Base-by-base conservation (phyloP, 1,284 basidiomycete genomes). In the Cystobasidium sp. region DNA sequence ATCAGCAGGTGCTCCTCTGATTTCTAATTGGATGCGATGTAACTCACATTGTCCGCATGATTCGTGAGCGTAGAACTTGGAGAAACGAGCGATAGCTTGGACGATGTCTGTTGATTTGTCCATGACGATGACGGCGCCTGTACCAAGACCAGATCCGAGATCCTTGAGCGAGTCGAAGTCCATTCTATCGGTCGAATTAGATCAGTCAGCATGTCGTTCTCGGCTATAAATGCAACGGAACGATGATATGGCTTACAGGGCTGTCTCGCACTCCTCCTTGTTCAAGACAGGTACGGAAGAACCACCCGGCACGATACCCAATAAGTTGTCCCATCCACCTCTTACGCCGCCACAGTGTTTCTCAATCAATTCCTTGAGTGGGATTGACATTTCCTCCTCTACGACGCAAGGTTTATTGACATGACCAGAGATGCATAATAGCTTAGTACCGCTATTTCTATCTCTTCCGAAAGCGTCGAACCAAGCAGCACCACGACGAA, bases 301-400 rank as follows among this genome's bases (percentile, higher is more conserved):
- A 61, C 96, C 96, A 77, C 96, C 95, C 6, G 96, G 95, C 67
- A 98, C 89, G 80, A 98, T 94, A 55, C 95, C 96, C 6, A 94
- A 86, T 47, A 98, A 83, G 84, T 99, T 97, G 81, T 97, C 89
- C 96, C 96, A 98, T 20, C 96, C 96, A 73, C 95, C 96, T 59
- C 87, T 85, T 49, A 99, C 89, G 80, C 95, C 96, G 52, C 95
- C 96, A 81, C 94, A 97, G 84, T 99, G 95, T 84, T 93, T 94
- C 84, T 99, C 96, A 76, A 99, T 85, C 75, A 99, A 86, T 76
- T 98, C 95, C 84, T 91, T 90, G 75, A 98, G 84, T 18, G 95
- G 94, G 75, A 99, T 98, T 77, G 91, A 92, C 96, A 98, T 98
- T 86, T 98, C 96, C 84, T 99, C 97, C 85, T 98, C 96, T 51